Conservation (phyloP, 2,329 filamentous ascomycete genomes). For the Hansfordia pulvinata region DNA sequence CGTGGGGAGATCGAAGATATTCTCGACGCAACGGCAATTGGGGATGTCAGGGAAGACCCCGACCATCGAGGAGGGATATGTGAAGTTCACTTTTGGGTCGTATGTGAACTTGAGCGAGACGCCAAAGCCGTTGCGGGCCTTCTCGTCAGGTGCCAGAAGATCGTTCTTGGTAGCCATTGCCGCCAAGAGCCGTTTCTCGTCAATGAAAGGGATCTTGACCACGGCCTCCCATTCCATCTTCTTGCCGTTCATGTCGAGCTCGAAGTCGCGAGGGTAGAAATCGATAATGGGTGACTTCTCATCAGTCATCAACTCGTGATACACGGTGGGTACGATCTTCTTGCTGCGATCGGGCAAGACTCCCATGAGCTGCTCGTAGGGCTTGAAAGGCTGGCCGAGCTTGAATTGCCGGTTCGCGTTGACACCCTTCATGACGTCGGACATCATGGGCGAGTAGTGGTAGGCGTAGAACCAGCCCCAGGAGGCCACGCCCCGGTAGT, state of each 20-base stretch:
- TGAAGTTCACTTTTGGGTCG: constrained; percentile 60
- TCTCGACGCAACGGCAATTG: constrained; percentile 84
- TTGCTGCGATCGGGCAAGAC: constrained; percentile 96
- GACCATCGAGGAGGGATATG: constrained; percentile 76
- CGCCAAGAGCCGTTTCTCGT: constrained; percentile 69
- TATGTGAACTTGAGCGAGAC: constrained; percentile 90
- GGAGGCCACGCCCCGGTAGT: constrained; percentile 91
- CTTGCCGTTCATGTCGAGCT: constrained; percentile 98
- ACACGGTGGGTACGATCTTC: constrained; percentile 78
- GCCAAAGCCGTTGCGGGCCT: constrained; percentile 76
- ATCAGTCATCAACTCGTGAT: constrained; percentile 87
- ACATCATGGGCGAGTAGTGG: constrained; percentile 96
- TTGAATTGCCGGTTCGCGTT: constrained; percentile 82
- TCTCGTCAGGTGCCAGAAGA: constrained; percentile 65
- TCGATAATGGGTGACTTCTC: constrained; percentile 87
- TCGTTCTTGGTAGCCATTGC: constrained; percentile 82
- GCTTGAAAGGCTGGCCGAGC: constrained; percentile 86
- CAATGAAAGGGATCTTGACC: constrained; percentile 97
- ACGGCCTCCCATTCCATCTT: constrained; percentile 99
- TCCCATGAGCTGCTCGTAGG: constrained; percentile 96
- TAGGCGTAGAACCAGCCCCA: constrained; percentile 98
- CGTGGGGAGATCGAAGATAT: constrained; percentile 87
- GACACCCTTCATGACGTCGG: constrained; percentile 84
- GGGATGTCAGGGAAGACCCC: constrained; percentile 83
- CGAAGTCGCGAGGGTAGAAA: constrained; percentile 95